Evolutionary conservation across 495 filamentous ascomycete genomes (phyloP).

Genomic region (Penicillium parvum): DNA sequence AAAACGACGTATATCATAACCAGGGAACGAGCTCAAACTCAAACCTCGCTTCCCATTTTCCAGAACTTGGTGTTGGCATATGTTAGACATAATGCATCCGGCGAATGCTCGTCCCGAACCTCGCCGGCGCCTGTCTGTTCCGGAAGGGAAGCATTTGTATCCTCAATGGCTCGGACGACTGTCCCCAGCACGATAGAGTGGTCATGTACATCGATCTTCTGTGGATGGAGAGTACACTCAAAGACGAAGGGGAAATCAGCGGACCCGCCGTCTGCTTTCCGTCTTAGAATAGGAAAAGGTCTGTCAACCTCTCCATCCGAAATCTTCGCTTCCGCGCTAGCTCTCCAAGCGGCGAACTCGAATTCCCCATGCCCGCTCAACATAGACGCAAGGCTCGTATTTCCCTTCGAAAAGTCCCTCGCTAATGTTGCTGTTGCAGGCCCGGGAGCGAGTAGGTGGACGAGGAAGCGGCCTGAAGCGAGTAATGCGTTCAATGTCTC

Average conservation of each 20-base stretch:
- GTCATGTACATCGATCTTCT: conserved; percentile 39
- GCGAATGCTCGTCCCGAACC: conserved; percentile 11
- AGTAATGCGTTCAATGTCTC: conserved; percentile 63
- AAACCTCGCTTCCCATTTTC: conserved; percentile 40
- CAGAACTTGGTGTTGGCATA: conserved; percentile 46
- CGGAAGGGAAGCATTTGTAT: conserved; percentile 3
- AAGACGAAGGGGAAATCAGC: conserved; percentile 39
- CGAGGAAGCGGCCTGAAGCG: conserved; percentile 39
- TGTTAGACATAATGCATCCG: conserved; percentile 32
- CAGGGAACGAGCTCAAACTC: neutral
- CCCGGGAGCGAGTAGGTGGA: conserved; percentile 36
- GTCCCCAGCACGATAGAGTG: conserved; percentile 42
- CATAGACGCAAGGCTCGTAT: conserved; percentile 28
- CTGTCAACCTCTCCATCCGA: conserved; percentile 2
- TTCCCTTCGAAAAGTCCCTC: conserved; percentile 41
- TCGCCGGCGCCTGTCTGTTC: neutral
- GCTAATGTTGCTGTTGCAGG: conserved; percentile 33
- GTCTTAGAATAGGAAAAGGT: conserved; percentile 30
- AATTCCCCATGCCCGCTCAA: conserved; percentile 32
- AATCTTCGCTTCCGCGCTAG: neutral
- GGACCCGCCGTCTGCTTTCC: conserved; percentile 8
- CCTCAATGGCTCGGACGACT: conserved; percentile 25
- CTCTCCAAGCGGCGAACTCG: conserved; percentile 30
- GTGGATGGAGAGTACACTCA: conserved; percentile 35
- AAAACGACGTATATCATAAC: neutral